Evolutionary conservation across 225 moss, liverwort and hornwort genomes (phyloP).

Genomic region (Bryum argenteum): DNA sequence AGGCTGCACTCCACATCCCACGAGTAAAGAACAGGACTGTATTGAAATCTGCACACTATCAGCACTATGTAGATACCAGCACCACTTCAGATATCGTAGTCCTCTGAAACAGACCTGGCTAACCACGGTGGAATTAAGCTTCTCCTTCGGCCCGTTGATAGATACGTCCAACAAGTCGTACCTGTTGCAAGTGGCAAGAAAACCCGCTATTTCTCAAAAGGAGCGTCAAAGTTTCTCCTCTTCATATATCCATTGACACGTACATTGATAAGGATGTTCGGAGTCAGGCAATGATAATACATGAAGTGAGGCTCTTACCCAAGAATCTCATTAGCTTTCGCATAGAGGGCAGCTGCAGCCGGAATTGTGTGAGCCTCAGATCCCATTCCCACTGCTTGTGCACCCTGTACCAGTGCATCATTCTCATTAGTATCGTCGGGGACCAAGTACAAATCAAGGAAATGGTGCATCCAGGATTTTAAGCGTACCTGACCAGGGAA

Average conservation of each 20-base stretch:
- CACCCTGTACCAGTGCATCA: slow-evolving; percentile 41
- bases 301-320: slow-evolving; percentile 47
- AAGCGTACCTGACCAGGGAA: slow-evolving; percentile 82
- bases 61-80: neutral
- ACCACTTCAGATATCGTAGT: neutral
- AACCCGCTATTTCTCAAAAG: slow-evolving; percentile 4
- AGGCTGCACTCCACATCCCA: slow-evolving; percentile 59
- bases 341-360: slow-evolving; percentile 82
- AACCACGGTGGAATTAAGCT: slow-evolving; percentile 92
- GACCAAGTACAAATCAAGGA: neutral
- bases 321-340: slow-evolving; percentile 85
- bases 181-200: slow-evolving; percentile 42
- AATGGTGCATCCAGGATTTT: neutral
- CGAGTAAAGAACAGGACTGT: neutral
- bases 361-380: slow-evolving; percentile 84
- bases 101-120: slow-evolving; percentile 66
- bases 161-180: slow-evolving; percentile 93
- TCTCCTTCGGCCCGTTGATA: slow-evolving; percentile 97
- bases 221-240: neutral
- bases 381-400: slow-evolving; percentile 70
- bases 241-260: neutral
- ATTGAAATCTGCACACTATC: neutral
- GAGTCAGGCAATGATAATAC: neutral
- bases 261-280: neutral
- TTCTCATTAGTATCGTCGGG: neutral